A percentile compares a stretch with the other conserved stretches of the same genome.
Evolutionary conservation across 2,329 filamentous ascomycete species (phyloP).

Genomic region (Fusarium equiseti): DNA sequence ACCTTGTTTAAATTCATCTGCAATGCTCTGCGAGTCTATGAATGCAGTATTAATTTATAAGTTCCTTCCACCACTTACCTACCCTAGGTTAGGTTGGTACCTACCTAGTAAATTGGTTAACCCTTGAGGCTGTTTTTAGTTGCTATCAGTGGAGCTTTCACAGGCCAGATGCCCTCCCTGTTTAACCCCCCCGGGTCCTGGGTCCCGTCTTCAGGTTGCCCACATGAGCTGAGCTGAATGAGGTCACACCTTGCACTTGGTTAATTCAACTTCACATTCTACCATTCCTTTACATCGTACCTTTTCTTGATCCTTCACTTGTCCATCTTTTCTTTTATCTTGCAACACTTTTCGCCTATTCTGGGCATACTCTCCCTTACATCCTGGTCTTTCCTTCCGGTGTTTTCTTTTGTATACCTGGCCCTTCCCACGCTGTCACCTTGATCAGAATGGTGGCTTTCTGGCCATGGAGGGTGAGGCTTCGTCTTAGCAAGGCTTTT

Average conservation of each 20-base stretch:
- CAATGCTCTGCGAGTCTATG: background rate
- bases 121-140: slow-evolving; percentile 8
- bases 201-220: background rate
- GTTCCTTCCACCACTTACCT: background rate
- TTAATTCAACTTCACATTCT: slow-evolving; percentile 9
- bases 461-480: slow-evolving; percentile 83
- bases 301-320: slow-evolving; percentile 12
- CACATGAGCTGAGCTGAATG: slow-evolving; percentile 33
- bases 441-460: slow-evolving; percentile 77
- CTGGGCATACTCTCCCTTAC: slow-evolving; percentile 21
- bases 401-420: slow-evolving; percentile 25
- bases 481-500: background rate
- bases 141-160: slow-evolving; percentile 12
- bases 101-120: background rate
- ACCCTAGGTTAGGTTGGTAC: background rate
- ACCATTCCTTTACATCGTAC: slow-evolving; percentile 19
- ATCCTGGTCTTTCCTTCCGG: slow-evolving; percentile 2
- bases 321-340: slow-evolving; percentile 6
- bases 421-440: slow-evolving; percentile 6
- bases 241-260: slow-evolving; percentile 25
- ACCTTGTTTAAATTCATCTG: background rate
- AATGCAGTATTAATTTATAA: background rate
- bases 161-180: slow-evolving; percentile 19
- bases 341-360: slow-evolving; percentile 5
- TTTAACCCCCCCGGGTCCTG: background rate